These are phyloP conservation scores for Yarrowia keelungensis DNA, from an alignment of 805 yeast genomes.

Conservation along the genomic window DNA sequence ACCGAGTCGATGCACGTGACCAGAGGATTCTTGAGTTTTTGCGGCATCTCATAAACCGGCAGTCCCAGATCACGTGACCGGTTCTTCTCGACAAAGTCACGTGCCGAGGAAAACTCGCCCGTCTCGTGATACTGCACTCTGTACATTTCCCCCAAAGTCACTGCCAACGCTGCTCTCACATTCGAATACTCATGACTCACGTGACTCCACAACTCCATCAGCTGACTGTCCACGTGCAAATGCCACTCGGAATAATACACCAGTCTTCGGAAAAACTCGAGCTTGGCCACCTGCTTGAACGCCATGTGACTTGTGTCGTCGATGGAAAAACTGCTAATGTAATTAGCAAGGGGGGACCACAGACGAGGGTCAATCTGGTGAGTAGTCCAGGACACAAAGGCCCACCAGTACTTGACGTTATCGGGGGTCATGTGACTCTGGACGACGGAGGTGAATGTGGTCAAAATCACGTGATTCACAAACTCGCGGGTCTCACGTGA, in stretches of 20 bases:
- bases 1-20: neutral
- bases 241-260: slow-evolving; percentile 48
- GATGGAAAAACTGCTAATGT: slow-evolving; percentile 57
- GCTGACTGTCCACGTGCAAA: neutral
- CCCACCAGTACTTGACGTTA: slow-evolving; percentile 73
- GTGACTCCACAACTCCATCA: slow-evolving; percentile 53
- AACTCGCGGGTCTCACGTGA: slow-evolving; percentile 37
- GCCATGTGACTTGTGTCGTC: slow-evolving; percentile 64
- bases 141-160: slow-evolving; percentile 59
- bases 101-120: neutral
- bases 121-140: slow-evolving; percentile 56
- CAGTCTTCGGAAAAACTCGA: slow-evolving; percentile 61
- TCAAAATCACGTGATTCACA: slow-evolving; percentile 52
- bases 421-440: slow-evolving; percentile 74
- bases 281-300: slow-evolving; percentile 65
- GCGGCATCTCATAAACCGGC: slow-evolving; percentile 1
- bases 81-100: neutral
- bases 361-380: slow-evolving; percentile 65
- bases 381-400: slow-evolving; percentile 77
- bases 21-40: neutral
- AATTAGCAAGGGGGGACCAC: slow-evolving; percentile 58
- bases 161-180: slow-evolving; percentile 73
- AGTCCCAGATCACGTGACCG: neutral
- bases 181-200: slow-evolving; percentile 72
- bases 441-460: slow-evolving; percentile 52